Evolutionary conservation across 2,329 filamentous ascomycete genomes (phyloP), one percentile per base, ranked within the genome.

Genomic region (Fusarium palustre): DNA sequence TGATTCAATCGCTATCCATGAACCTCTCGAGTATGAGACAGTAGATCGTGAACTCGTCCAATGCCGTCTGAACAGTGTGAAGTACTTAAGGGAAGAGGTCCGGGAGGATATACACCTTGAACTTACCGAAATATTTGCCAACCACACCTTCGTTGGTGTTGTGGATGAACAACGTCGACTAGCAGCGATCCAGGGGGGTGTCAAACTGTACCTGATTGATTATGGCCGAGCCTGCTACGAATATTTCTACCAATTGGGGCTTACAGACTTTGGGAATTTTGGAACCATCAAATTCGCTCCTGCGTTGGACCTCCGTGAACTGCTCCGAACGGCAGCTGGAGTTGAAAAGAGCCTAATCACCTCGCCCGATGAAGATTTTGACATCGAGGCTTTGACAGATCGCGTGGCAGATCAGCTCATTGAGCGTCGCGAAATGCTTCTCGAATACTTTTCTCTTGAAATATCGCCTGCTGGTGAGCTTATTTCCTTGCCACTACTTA

Each of bases 201-300:
- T 98, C 11, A 97, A 94, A 77, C 86, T 99, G 10, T 97, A 92
- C 78, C 87, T 99, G 24, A 86, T 99, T 54, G 96, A 99, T 79
- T 99, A 99, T 76, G 96, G 94, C 13, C 90, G 95, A 77, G 83
- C 92, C 2, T 92, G 89, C 77, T 92, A 90, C 66, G 95, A 98
- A 74, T 97, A 95, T 78, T 97, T 98, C 78, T 99, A 99, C 81
- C 96, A 99, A 80, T 82, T 98, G 22, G 95, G 94, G 0, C 86
- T 99, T 36, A 97, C 94, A 0, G 94, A 99, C 76, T 99, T 99
- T 80, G 93, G 92, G 3, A 99, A 99, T 77, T 97, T 97, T 75
- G 96, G 96, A 4, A 80, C 85, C 24, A 94, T 99, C 61, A 89
- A 88, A 13, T 93, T 99, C 74, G 87, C 89, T 49, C 92, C 93